phyloP scores from a whole-genome alignment of 2,329 filamentous ascomycete species.

The Verticillium dahliae region DNA sequence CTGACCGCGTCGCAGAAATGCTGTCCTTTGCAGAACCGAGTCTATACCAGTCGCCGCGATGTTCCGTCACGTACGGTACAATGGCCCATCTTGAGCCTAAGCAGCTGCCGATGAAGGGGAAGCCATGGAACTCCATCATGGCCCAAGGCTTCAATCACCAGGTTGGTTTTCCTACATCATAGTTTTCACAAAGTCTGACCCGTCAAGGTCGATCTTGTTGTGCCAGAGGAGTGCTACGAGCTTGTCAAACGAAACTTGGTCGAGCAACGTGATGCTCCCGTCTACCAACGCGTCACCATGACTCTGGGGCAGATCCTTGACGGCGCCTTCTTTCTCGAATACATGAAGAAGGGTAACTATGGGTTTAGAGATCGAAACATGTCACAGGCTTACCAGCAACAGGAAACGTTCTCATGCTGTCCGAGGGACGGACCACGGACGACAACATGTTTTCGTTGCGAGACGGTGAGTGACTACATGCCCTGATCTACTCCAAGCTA shows the following conservation, averaged over 20 bases:
- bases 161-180: slow-evolving; percentile 27
- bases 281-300: slow-evolving; percentile 66
- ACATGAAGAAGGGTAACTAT: slow-evolving; percentile 67
- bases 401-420: slow-evolving; percentile 81
- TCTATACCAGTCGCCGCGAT: slow-evolving; percentile 56
- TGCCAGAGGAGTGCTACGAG: slow-evolving; percentile 58
- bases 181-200: background rate
- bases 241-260: slow-evolving; percentile 47
- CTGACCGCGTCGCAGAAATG: slow-evolving; percentile 24
- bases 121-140: slow-evolving; percentile 67
- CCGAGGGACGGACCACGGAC: slow-evolving; percentile 62
- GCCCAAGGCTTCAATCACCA: slow-evolving; percentile 63
- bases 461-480: slow-evolving; percentile 45
- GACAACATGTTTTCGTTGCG: slow-evolving; percentile 68
- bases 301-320: slow-evolving; percentile 65
- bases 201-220: slow-evolving; percentile 58
- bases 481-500: background rate
- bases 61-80: slow-evolving; percentile 63
- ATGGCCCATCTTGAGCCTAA: slow-evolving; percentile 65
- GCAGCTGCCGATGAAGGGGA: slow-evolving; percentile 64
- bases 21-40: slow-evolving; percentile 35
- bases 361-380: background rate
- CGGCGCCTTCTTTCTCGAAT: slow-evolving; percentile 72
- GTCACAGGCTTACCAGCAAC: background rate
- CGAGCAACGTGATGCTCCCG: slow-evolving; percentile 23